Evolutionary conservation across 2,329 filamentous ascomycete genomes (phyloP), one percentile per base, ranked within the genome.

Genomic region (Aspergillus quadricinctus): DNA sequence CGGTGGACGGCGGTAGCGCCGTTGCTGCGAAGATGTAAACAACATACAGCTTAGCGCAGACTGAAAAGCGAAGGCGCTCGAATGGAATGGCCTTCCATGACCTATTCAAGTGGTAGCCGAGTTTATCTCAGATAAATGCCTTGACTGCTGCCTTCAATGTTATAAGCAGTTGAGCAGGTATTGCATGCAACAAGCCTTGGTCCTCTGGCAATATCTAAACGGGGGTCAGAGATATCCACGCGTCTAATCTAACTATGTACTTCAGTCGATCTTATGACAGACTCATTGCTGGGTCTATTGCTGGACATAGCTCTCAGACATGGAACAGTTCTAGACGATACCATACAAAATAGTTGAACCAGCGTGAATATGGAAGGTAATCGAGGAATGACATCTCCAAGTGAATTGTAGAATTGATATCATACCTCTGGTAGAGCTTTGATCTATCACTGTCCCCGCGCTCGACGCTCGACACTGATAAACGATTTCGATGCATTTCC

Each of bases 1-100:
- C 82, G 9, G 67, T 88, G 43, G 86, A 89, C 67, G 85, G 85
- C 1, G 84, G 84, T 1, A 75, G 71, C 54, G 68, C 69, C 3
- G 63, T 77, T 53, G 66, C 64, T 29, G 70, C 76, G 23, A 78
- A 74, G 64, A 55, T 78, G 56, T 79, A 46, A 21, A 14, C 43
- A 46, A 19, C 11, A 46, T 17, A 23, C 43, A 27, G 8, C 11
- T 23, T 46, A 46, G 43, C 43, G 43, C 31, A 17, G n/a, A 7
- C 21, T 14, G 11, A 46, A 14, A 46, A 25, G 21, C 43, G 27
- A 46, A 46, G 14, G 5, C 11, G 21, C 14, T 25, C 11, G 43
- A 25, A 46, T 46, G 28, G 17, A 31, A n/a, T 8, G 8, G 41
- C 11, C n/a, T 46, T 52, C 31, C 23, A 28, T 37, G 8, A 29